Percentiles rank a stretch among this genome's conserved stretches.
phyloP scores from a whole-genome alignment of 768 basidiomycete genomes.

The Macrolepiota dolichaula region DNA sequence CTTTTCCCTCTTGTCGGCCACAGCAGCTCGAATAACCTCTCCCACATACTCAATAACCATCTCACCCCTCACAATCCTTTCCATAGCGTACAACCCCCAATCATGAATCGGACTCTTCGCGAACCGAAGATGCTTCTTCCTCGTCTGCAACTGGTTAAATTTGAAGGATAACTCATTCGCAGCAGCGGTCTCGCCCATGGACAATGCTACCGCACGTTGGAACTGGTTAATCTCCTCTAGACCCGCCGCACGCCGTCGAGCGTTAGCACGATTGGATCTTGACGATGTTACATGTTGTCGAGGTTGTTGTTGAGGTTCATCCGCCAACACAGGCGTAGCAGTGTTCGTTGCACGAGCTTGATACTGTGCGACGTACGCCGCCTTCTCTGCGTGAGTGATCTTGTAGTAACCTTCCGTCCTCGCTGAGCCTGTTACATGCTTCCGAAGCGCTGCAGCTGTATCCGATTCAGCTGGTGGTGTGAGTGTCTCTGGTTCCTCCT shows the following conservation, averaged over 20 bases:
- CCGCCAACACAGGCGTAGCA: conserved; percentile 33
- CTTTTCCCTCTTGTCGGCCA: conserved; percentile 97
- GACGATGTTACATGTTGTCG: conserved; percentile 68
- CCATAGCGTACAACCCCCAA: conserved; percentile 98
- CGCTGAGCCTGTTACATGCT: conserved; percentile 82
- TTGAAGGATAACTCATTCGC: conserved; percentile 79
- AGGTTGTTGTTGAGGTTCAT: conserved; percentile 46
- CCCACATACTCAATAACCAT: conserved; percentile 99
- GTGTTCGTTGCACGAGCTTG: conserved; percentile 54
- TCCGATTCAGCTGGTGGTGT: conserved; percentile 2
- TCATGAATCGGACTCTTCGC: conserved; percentile 95
- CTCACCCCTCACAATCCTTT: conserved; percentile 88
- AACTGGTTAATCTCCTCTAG: conserved; percentile 94
- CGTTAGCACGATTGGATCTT: conserved; percentile 88
- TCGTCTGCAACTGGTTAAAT: conserved; percentile 96
- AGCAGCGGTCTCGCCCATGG: conserved; percentile 63
- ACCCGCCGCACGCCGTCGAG: conserved; percentile 86
- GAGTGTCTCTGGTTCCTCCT: conserved; percentile 14
- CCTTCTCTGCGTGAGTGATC: conserved; percentile 89
- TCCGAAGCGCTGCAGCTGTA: conserved; percentile 51
- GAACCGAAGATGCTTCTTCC: conserved; percentile 97
- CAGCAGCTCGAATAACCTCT: conserved; percentile 91
- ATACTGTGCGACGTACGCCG: conserved; percentile 89
- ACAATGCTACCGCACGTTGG: conserved; percentile 72
- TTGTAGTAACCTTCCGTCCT: conserved; percentile 96